Evolutionary conservation across 768 basidiomycete species (phyloP), one percentile per base, ranked within the genome.

Genomic region (Termitomyces sp.): DNA sequence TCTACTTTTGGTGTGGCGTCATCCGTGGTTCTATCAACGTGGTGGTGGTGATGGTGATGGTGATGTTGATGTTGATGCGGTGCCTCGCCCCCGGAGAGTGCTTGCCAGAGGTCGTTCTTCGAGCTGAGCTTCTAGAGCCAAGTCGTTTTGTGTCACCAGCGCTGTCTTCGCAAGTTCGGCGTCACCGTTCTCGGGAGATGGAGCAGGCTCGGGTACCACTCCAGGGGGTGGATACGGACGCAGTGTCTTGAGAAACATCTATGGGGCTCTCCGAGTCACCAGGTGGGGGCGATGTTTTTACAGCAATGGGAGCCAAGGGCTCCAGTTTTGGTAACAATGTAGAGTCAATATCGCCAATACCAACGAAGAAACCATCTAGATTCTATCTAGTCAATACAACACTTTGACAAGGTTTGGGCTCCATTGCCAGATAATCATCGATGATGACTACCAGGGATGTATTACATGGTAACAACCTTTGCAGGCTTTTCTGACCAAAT

Each of bases 361-460:
- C 95, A 57, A 97, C 80, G 67, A 98, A 99, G 73, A 99, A 99
- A 66, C 98, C 96, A 65, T 95, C 96, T 98, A 39, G 37, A 55
- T 11, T 23, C 54, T 25, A 59, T 21, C 52, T 30, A 50, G 10
- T 21, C 48, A 41, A 27, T 48, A 46, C 23, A 53, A 42, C 16
- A 98, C 96, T 76, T 98, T 96, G 68, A 98, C 81, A 39, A 99
- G 79, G 71, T 99, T 98, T 2, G 95, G 94, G 65, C 91, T 91
- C 84, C 94, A 94, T 66, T 94, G 91, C 97, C 97, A 99, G 32
- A 25, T 97, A 86, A 73, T 99, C 97, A 71, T 99, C 97, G 57
- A 99, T 98, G 63, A 99, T 91, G 63, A 98, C 96, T 1, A 98
- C 96, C 96, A 97, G 98, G 23, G 92, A 94, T 37, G 91, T 94